Conservation (phyloP, 2,329 filamentous ascomycete species). For the Pestalotiopsis sp. region DNA sequence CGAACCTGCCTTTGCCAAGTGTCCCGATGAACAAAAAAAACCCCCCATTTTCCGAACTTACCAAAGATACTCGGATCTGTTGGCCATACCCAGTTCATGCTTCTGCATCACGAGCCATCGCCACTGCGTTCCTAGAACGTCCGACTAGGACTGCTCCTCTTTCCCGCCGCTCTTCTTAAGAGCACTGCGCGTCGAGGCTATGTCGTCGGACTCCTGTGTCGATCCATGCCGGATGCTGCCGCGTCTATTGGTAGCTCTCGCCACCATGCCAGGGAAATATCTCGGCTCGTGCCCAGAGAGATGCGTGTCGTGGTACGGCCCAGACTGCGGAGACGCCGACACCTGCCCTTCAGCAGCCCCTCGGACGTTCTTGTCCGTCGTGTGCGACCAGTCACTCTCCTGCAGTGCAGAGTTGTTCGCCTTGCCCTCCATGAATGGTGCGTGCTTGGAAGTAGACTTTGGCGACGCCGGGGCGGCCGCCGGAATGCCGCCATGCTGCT, state of each 20-base stretch:
- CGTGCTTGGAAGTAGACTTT: slow-evolving; percentile 30
- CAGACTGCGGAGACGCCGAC: slow-evolving; percentile 22
- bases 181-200: slow-evolving; percentile 18
- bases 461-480: slow-evolving; percentile 25
- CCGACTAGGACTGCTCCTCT: slow-evolving; percentile 19
- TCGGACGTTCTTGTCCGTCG: slow-evolving; percentile 25
- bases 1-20: no score
- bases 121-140: background rate
- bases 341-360: slow-evolving; percentile 20
- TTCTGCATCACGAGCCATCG: background rate
- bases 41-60: no score
- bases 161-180: slow-evolving; percentile 18
- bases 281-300: slow-evolving; percentile 63
- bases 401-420: slow-evolving; percentile 14
- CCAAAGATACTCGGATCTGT: background rate
- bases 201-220: slow-evolving; percentile 38
- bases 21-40: no score
- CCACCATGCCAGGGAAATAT: slow-evolving; percentile 72
- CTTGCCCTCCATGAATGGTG: slow-evolving; percentile 27
- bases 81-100: background rate
- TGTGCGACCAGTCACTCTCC: slow-evolving; percentile 17
- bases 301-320: slow-evolving; percentile 41
- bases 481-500: slow-evolving; percentile 18
- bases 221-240: slow-evolving; percentile 41
- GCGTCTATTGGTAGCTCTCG: slow-evolving; percentile 43